Base-by-base conservation (phyloP, 805 yeast species). In the Wickerhamiella sergipiensis region DNA sequence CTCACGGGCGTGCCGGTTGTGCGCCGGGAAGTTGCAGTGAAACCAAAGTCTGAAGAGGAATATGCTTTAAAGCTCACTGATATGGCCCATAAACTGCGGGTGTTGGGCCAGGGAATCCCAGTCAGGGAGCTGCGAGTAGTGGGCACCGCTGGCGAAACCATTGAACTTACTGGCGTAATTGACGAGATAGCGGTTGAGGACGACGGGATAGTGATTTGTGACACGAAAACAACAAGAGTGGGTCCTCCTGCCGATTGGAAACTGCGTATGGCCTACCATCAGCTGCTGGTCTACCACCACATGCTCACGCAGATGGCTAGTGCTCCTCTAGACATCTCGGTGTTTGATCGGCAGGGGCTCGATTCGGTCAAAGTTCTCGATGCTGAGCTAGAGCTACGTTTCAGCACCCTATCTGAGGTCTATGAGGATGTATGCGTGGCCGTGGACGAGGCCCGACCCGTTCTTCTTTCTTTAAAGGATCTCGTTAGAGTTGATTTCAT, bases 181-280 rank as follows among this genome's bases (percentile, higher is more conserved):
- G 69, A 65, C 46, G 56, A 59, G 15, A 39, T 61, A 17, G 47
- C 31, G 2, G 17, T 50, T 15, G 45, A n/a, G 4, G 50, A 53
- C n/a, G 46, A 52, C 18, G 44, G 46, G 17, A 15, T 59, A 38
- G 50, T 48, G 19, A 52, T 65, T 9, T 50, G 52, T 8, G 69
- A 65, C 23, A 64, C 67, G 10, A 65, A 65, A 46, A 60, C 67
- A 17, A 48, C 57, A 6, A 5, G 39, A 1, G 21, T 36, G 17
- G 42, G 19, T 15, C 44, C 45, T 0, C 45, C 50, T n/a, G 26
- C 31, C 7, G 36, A 47, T 6, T 49, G 51, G 21, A 60, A 60
- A 46, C 49, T 56, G 47, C 55, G 60, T 2, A 52, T 62, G 4
- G 69, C 69, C 3, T 63, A 58, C 45, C 69, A 65, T 47, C 69